Evolutionary conservation across 208 protist species (phyloP), one percentile per base, ranked within the genome.

Genomic region (Endotrypanum monterogeii): DNA sequence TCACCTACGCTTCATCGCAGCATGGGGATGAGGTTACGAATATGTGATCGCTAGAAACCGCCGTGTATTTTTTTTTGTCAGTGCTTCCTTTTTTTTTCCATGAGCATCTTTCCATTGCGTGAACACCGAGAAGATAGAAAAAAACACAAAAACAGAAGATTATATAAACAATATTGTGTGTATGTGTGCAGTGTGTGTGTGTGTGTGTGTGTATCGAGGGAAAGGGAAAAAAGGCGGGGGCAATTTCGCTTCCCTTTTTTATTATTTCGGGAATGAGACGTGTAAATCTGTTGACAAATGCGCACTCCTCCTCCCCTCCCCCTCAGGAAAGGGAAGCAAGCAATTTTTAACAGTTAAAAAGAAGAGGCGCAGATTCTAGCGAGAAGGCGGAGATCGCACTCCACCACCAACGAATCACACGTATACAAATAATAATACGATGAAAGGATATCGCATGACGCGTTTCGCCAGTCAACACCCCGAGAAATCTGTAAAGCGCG

Each of bases 351-450:
- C 35, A 60, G 35, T 35, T n/a, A 57, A 67, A 25, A 23, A 12
- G 56, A 48, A 73, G 39, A 12, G 8, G 28, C 25, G 35, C 18
- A 39, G 41, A 28, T 23, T 28, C 28, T 62, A 8, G n/a, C 23
- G 11, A 66, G 39, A 41, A 60, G 32, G 16, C 30, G 32, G 39
- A 3, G 44, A 20, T 28, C 67, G 25, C 48, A 25, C 9, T 44
- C 32, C 48, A 16, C 23, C 28, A 28, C 9, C 48, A 18, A 30
- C 39, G 30, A 12, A 18, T 71, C 23, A 51, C 7, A 35, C 25
- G 48, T 5, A 57, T 14, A 74, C 23, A 39, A 74, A 65, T 37
- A n/a, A 39, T 67, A 65, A n/a, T n/a, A 65, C 20, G 37, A 0
- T 46, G 23, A 16, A 3, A 46, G 58, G 2, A 23, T 46, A 65